Evolutionary conservation across 148 eudicot species (phyloP).

Genomic region (Cornus controversa): DNA sequence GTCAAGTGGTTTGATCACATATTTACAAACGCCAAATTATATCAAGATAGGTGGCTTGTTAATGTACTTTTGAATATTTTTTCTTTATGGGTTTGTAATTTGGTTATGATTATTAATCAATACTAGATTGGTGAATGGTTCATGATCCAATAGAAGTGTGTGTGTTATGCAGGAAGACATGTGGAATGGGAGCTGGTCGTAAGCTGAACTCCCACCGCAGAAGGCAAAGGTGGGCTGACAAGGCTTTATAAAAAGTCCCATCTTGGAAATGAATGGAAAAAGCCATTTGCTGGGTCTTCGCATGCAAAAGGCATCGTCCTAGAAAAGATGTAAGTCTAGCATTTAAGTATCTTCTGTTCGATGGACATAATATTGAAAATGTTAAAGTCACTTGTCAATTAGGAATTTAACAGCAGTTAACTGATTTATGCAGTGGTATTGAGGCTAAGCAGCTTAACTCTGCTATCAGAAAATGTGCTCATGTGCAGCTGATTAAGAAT

Average conservation of each 20-base stretch:
- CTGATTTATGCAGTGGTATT: neutral
- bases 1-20: neutral
- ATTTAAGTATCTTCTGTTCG: neutral
- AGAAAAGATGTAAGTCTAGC: neutral
- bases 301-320: neutral
- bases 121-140: neutral
- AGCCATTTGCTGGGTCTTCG: neutral
- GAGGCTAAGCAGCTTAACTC: neutral
- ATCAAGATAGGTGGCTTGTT: neutral
- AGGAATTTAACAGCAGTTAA: neutral
- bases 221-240: neutral
- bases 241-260: neutral
- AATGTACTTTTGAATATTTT: neutral
- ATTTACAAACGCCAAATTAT: neutral
- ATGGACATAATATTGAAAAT: neutral
- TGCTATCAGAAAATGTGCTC: constrained; percentile 17
- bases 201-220: neutral
- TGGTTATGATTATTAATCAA: neutral
- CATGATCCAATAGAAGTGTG: neutral
- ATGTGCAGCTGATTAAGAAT: constrained; percentile 25
- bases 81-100: neutral
- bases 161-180: neutral
- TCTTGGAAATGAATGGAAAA: neutral
- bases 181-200: neutral
- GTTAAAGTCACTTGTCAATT: neutral